A percentile compares a stretch with the other conserved stretches of the same genome.
Evolutionary conservation across 176 grass and related monocot species (phyloP).

Genomic region (Oryza australiensis): DNA sequence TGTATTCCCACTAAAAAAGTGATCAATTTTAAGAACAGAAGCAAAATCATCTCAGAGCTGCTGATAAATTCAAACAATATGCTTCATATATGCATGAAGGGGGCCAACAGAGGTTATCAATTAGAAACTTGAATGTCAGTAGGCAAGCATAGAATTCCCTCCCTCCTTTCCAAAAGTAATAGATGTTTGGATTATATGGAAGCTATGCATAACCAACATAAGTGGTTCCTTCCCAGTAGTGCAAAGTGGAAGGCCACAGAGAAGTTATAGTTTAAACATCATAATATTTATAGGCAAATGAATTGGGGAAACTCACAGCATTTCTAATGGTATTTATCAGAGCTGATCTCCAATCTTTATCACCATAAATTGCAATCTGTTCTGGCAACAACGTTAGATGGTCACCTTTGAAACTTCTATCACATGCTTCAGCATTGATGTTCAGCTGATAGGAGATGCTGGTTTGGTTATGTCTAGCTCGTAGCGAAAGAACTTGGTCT

Average conservation of each 20-base stretch:
- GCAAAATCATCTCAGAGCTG: neutral
- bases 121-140: slow-evolving; percentile 6
- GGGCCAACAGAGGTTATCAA: neutral
- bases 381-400: slow-evolving; percentile 69
- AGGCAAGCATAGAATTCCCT: neutral
- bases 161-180: neutral
- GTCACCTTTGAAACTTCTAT: slow-evolving; percentile 32
- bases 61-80: neutral
- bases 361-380: slow-evolving; percentile 80
- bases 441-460: slow-evolving; percentile 73
- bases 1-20: neutral
- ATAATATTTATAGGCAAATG: slow-evolving; percentile 26
- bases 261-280: slow-evolving; percentile 9
- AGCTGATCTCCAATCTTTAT: slow-evolving; percentile 69
- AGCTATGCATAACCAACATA: neutral
- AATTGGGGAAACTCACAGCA: slow-evolving; percentile 56
- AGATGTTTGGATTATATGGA: slow-evolving; percentile 3
- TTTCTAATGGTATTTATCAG: slow-evolving; percentile 58
- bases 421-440: slow-evolving; percentile 16
- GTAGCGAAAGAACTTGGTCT: slow-evolving; percentile 61
- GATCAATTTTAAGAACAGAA: slow-evolving; percentile 8
- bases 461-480: slow-evolving; percentile 75
- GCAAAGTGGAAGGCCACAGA: neutral
- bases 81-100: neutral
- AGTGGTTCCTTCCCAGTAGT: neutral